Evolutionary conservation across 176 grass and related monocot species (phyloP).

Genomic region (Dactylis glomerata): DNA sequence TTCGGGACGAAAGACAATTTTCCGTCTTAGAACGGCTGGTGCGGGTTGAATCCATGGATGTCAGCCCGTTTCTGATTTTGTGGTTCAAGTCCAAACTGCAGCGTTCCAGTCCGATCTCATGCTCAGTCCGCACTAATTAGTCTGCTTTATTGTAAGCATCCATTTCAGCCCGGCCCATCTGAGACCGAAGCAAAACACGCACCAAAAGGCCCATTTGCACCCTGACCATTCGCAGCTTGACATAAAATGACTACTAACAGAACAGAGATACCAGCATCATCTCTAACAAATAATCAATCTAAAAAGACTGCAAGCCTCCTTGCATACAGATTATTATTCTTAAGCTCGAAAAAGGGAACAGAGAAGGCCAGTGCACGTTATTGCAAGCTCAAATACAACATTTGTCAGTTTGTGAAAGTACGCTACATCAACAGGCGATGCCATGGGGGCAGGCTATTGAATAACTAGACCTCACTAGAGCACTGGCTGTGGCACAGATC

Average conservation of each 20-base stretch:
- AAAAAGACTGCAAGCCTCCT: conserved; percentile 30
- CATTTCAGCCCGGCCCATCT: too few species aligned
- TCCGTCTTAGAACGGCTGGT: too few species aligned
- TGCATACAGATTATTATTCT: conserved; percentile 46
- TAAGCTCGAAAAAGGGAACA: conserved; percentile 13
- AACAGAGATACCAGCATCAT: conserved; percentile 20
- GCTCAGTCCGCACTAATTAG: too few species aligned
- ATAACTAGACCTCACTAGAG: neutral
- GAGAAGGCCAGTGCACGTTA: conserved; percentile 31
- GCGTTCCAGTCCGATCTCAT: too few species aligned
- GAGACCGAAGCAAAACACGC: too few species aligned
- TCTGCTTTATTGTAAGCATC: too few species aligned
- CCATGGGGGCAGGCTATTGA: neutral
- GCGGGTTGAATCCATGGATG: too few species aligned
- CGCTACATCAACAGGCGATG: conserved; percentile 36
- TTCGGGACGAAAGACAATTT: too few species aligned
- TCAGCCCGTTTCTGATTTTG: too few species aligned
- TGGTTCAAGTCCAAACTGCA: too few species aligned
- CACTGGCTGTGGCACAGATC: conserved; percentile 25
- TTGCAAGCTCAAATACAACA: conserved; percentile 42
- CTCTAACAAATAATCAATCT: conserved; percentile 22
- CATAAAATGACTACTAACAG: neutral
- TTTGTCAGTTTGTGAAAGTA: conserved; percentile 36
- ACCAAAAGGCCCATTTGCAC: too few species aligned
- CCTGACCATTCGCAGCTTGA: too few species aligned